Base-by-base conservation (phyloP, 148 eudicot genomes). In the Pharnaceum exiguum region DNA sequence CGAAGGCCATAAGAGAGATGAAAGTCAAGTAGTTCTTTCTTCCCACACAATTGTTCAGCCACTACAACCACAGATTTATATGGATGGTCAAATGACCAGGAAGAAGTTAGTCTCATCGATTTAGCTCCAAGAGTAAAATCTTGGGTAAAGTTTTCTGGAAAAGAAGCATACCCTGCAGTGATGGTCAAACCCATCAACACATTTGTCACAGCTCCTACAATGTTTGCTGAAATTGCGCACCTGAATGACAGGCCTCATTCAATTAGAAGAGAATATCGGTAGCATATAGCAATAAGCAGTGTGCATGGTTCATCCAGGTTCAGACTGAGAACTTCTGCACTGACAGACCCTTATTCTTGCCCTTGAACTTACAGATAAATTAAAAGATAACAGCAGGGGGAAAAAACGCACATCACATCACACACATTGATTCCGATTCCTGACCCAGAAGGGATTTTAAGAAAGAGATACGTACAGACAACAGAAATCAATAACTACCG, bases 11-110 rank as follows among this genome's bases (percentile, higher is more conserved):
- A 55, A 94, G 91, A 62, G 75, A 79, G 68, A 94, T 81, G 64
- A 94, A 94, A 26, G 95, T 94, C 35, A 62, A 26, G 63, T 89
- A 94, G 57, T 94, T 94, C 65, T 84, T 89, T 51, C 87, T 77
- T 24, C 99, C 99, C 35, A 94, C 96, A 55, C 99, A 94, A 60
- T 94, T 94, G 80, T 94, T 94, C 28, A 94, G 91, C 99, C 99
- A 94, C 99, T 94, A 82, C 71, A 76, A 60, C 13, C 52, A 47
- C 57, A 17, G 29, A 51, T 54, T 19, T 18, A 61, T 25, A 31
- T 40, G 58, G 40, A 53, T 52, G 3, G 51, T 6, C 51, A 51
- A 43, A 37, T 51, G 16, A 57, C 60, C 57, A 47, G 40, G 43
- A 30, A 27, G 48, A 28, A 68, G 33, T 27, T 24, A 45, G 44